A percentile compares a stretch with the other conserved stretches of the same genome.
phyloP scores from a whole-genome alignment of 768 basidiomycete genomes.

The Amanita exitialis region DNA sequence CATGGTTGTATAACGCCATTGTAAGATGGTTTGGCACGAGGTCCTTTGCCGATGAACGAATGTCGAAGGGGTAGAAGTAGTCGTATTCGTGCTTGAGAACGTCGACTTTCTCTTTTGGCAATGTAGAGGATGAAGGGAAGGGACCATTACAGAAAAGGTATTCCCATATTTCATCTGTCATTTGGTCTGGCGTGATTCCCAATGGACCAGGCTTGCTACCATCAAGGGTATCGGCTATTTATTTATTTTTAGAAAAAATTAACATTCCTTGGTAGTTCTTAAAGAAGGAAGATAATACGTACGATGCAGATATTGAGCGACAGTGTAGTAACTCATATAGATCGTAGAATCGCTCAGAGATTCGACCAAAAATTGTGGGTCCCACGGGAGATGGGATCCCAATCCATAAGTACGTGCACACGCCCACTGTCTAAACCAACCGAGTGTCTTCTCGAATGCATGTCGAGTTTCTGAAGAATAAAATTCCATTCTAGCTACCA shows the following conservation, averaged over 20 bases:
- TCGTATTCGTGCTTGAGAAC: constrained; percentile 82
- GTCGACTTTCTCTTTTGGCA: constrained; percentile 72
- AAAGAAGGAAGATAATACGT: constrained; percentile 13
- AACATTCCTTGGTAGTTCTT: neutral
- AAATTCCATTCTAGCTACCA: constrained; percentile 80
- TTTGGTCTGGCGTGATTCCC: constrained; percentile 79
- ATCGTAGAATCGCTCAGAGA: constrained; percentile 95
- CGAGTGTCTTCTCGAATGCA: constrained; percentile 82
- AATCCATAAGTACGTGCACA: constrained; percentile 97
- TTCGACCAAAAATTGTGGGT: constrained; percentile 92
- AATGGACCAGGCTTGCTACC: constrained; percentile 75
- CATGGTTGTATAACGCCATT: constrained; percentile 90
- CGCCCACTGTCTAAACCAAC: constrained; percentile 98
- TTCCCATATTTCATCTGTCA: constrained; percentile 98
- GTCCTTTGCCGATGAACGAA: constrained; percentile 97
- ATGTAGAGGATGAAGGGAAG: constrained; percentile 56
- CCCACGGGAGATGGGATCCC: constrained; percentile 95
- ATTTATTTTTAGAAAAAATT: neutral
- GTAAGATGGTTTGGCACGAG: constrained; percentile 93
- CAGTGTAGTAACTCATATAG: constrained; percentile 98
- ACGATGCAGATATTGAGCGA: constrained; percentile 88
- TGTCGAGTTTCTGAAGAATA: constrained; percentile 90
- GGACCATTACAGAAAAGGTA: constrained; percentile 78
- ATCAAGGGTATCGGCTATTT: constrained; percentile 57
- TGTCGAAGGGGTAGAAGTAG: constrained; percentile 98